Evolutionary conservation across 1,139 yeast species (phyloP).

Genomic region (Lodderomyces oxycetoniae): DNA sequence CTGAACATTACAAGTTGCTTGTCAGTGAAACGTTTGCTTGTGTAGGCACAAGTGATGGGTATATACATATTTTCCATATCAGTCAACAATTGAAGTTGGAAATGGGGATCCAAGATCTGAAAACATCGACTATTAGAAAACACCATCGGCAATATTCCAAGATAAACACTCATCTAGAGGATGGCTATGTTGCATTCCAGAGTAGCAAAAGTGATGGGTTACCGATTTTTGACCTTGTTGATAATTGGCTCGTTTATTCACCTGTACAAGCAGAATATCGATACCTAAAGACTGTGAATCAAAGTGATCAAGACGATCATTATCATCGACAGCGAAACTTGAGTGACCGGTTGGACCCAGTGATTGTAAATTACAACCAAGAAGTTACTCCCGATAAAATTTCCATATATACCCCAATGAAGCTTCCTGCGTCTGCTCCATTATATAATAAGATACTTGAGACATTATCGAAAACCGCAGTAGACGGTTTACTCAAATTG

Average conservation of each 20-base stretch:
- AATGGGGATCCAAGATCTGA: neutral
- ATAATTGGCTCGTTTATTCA: slow-evolving; percentile 48
- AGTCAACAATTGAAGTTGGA: slow-evolving; percentile 5
- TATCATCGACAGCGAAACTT: slow-evolving; percentile 1
- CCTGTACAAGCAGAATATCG: slow-evolving; percentile 37
- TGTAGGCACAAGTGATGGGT: slow-evolving; percentile 24
- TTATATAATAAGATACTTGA: slow-evolving; percentile 44
- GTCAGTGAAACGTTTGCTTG: slow-evolving; percentile 20
- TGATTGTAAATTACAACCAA: slow-evolving; percentile 8
- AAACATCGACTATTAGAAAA: neutral
- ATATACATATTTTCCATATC: slow-evolving; percentile 17
- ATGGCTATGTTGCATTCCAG: slow-evolving; percentile 23
- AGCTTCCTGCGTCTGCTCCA: slow-evolving; percentile 43
- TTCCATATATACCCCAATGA: slow-evolving; percentile 37
- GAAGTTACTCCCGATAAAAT: neutral
- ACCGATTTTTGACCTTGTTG: slow-evolving; percentile 50
- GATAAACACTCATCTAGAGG: slow-evolving; percentile 16
- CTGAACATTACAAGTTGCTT: slow-evolving; percentile 16
- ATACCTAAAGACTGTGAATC: slow-evolving; percentile 21
- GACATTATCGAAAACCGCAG: slow-evolving; percentile 47
- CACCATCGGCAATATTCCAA: neutral
- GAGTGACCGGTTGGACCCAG: slow-evolving; percentile 14
- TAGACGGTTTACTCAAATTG: slow-evolving; percentile 49
- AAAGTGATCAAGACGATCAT: slow-evolving; percentile 11
- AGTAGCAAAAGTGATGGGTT: slow-evolving; percentile 28